These are phyloP conservation scores for Kazachstania psychrophila DNA, from an alignment of 805 yeast species.

Conservation along the genomic window DNA sequence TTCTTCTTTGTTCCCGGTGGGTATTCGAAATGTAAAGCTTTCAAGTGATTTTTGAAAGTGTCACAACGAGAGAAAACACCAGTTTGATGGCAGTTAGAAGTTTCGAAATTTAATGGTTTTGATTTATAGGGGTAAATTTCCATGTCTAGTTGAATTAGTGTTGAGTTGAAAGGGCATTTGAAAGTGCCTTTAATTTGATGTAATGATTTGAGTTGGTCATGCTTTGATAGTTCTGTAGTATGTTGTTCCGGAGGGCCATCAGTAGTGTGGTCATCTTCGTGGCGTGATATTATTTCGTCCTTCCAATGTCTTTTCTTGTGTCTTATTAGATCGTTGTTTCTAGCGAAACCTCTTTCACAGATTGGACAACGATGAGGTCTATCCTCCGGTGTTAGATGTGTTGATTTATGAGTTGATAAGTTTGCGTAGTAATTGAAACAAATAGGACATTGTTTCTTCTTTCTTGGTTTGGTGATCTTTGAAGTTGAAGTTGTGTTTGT, in stretches of 20 bases:
- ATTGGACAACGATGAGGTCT: slow-evolving; percentile 72
- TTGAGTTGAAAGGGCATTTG: slow-evolving; percentile 60
- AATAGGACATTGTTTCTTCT: slow-evolving; percentile 63
- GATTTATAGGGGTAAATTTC: slow-evolving; percentile 23
- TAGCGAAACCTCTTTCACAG: slow-evolving; percentile 77
- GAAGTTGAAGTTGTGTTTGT: not conserved
- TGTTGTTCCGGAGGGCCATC: not conserved
- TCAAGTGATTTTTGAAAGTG: slow-evolving; percentile 83
- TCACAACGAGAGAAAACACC: slow-evolving; percentile 87
- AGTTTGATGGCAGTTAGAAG: slow-evolving; percentile 55
- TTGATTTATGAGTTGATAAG: slow-evolving; percentile 73
- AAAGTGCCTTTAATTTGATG: slow-evolving; percentile 37
- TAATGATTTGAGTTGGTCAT: slow-evolving; percentile 21
- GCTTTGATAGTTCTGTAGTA: slow-evolving; percentile 4
- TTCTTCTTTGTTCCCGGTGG: slow-evolving; percentile 80
- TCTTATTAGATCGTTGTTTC: slow-evolving; percentile 78
- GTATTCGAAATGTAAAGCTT: slow-evolving; percentile 81
- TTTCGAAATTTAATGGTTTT: slow-evolving; percentile 19
- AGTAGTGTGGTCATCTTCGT: not conserved
- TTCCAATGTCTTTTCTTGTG: slow-evolving; percentile 83
- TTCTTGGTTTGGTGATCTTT: slow-evolving; percentile 38
- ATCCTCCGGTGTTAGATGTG: slow-evolving; percentile 60
- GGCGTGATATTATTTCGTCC: slow-evolving; percentile 34
- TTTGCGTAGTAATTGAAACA: slow-evolving; percentile 65
- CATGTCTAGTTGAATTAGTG: slow-evolving; percentile 25